Evolutionary conservation across 352 stramenopile species (phyloP), one percentile per base, ranked within the genome.

Genomic region (Pythium periplocum): DNA sequence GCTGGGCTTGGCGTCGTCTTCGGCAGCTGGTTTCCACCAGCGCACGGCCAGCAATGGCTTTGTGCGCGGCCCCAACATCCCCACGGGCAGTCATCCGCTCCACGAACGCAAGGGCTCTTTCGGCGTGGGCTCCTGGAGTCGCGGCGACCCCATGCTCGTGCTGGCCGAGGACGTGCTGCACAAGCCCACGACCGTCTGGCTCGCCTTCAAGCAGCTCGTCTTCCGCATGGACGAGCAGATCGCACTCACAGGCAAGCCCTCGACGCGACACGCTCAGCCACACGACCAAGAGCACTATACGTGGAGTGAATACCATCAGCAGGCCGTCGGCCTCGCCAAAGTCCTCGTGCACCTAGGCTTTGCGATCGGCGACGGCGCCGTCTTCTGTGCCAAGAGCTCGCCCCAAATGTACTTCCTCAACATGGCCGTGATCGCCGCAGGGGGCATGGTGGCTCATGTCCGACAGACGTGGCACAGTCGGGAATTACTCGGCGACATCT

Each of bases 401-500:
- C 66, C 73, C 2, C 44, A 73, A 12, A 48, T 90, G 30, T 77
- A 83, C 44, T 61, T 80, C 0, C 45, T 93, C 26, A 81, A 90
- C 51, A 64, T 90, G 42, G 82, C 82, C 0, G 70, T 66, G 7
- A 59, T 86, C 35, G 65, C 75, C 0, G 45, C 79, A 2, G 82
- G 82, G 30, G 82, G 79, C 31, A 60, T 85, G 7, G 78, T 87
- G 2, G 57, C 61, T 9, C 79, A 93, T 41, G 57, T 93, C 4
- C 75, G 77, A 8, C 50, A 57, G 4, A 73, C 66, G 7, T 93
- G 82, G 82, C 74, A 57, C 11, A 41, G 65, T 0, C 37, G 61
- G 0, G 82, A 93, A 44, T 62, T 93, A 32, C 55, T 62, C 4
- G 54, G 78, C 12, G 42, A 73, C 35, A 75, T 93, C 48, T 77